Evolutionary conservation across 805 yeast species (phyloP), one percentile per base, ranked within the genome.

Genomic region (Suhomyces pyralidae): DNA sequence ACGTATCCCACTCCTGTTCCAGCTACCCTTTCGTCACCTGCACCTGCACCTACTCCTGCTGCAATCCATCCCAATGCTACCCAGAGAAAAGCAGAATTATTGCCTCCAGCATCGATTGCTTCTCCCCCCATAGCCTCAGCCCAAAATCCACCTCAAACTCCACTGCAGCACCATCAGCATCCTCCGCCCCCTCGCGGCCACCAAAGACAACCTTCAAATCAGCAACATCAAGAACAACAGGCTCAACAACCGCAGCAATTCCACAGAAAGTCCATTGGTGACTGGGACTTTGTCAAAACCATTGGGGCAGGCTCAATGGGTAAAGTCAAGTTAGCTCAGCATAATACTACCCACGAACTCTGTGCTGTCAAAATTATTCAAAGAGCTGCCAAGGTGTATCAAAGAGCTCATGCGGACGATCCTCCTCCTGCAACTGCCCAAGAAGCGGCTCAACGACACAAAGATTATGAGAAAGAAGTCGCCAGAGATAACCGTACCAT

Each of bases 301-400:
- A 88, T 94, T 45, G 99, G 99, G 43, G 97, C 98, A 2, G 99
- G 99, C 3, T 90, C 97, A 0, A 94, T 94, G 99, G 99, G 99
- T 54, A 96, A 93, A 68, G 99, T 94, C 48, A 94, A 94, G 71
- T 77, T 94, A 40, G 98, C 98, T 1, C 85, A 83, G 62, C 96
- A 92, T 72, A 82, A 88, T 58, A 70, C 83, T 34, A 90, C 97
- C 1, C 82, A 81, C 55, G 92, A 89, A 60, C 79, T 90, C 12
- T 93, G 97, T 71, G 96, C 96, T 0, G 92, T 93, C 25, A 93
- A 93, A 67, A 92, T 93, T 51, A 94, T 93, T 38, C 96, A 96
- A 24, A 77, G 96, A 60, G 97, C 97, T 6, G 86, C 90, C 5
- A 86, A 83, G 60, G 73, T 86, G 8, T 88, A 86, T 71, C 84